Conservation (phyloP, 768 basidiomycete genomes). For the Boletus huronensis region DNA sequence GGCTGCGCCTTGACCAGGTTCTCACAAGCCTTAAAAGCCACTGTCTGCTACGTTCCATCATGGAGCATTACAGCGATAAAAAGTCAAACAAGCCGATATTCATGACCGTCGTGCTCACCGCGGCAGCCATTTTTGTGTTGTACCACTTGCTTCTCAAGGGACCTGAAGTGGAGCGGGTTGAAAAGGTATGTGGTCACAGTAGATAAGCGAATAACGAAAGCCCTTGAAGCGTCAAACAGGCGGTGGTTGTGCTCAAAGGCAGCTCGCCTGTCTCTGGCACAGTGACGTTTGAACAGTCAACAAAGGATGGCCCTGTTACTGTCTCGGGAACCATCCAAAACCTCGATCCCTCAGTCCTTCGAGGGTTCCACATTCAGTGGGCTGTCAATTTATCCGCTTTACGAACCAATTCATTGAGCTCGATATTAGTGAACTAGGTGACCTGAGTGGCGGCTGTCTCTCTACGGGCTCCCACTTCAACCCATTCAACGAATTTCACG, state of each 20-base stretch:
- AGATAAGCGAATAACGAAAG: not conserved
- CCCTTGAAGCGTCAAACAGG: constrained; percentile 33
- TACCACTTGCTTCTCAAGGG: constrained; percentile 20
- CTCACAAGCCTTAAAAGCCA: not conserved
- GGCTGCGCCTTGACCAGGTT: not conserved
- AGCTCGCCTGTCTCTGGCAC: constrained; percentile 59
- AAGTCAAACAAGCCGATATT: constrained; percentile 21
- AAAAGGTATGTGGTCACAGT: constrained; percentile 17
- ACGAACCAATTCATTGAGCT: constrained; percentile 18
- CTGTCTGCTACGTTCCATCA: constrained; percentile 1
- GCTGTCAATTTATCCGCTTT: constrained; percentile 22
- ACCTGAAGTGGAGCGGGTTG: constrained; percentile 16
- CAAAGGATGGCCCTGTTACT: constrained; percentile 48
- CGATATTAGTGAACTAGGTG: constrained; percentile 42
- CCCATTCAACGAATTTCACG: constrained; percentile 62
- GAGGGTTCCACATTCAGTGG: constrained; percentile 83
- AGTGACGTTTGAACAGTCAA: constrained; percentile 60
- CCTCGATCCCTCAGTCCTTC: constrained; percentile 52
- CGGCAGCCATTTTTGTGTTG: constrained; percentile 14
- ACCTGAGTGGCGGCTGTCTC: constrained; percentile 60
- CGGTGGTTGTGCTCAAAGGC: constrained; percentile 59
- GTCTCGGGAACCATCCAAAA: constrained; percentile 60
- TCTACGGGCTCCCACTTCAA: constrained; percentile 80
- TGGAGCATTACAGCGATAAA: constrained; percentile 22
- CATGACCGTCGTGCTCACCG: constrained; percentile 12